These are phyloP conservation scores for Scheffersomyces illinoinensis DNA, from an alignment of 1,139 yeast genomes.

Conservation along the genomic window DNA sequence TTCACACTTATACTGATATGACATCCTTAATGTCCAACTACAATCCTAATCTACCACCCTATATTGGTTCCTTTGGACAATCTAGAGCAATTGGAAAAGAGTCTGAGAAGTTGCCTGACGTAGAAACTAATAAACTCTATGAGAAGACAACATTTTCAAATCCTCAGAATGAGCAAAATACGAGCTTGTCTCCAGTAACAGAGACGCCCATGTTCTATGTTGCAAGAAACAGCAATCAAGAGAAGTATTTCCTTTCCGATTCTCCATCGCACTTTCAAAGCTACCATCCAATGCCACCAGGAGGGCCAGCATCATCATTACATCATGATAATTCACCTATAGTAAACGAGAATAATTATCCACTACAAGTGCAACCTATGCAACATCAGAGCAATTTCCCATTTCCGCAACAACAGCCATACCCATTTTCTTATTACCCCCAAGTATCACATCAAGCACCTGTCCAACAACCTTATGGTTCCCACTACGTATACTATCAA, in stretches of 20 bases:
- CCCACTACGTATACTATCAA: neutral
- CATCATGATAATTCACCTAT: neutral
- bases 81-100: neutral
- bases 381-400: conserved; percentile 2
- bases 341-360: neutral
- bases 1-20: neutral
- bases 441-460: neutral
- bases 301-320: neutral
- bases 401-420: conserved; percentile 5
- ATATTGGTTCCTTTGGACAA: neutral
- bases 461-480: neutral
- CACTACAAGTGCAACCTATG: neutral
- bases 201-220: neutral
- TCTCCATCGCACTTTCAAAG: neutral
- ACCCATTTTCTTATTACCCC: neutral
- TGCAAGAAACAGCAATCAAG: neutral
- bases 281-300: neutral
- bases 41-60: neutral
- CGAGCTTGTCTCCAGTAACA: neutral
- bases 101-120: neutral
- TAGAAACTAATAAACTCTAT: neutral
- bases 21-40: conserved; percentile 1
- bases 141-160: neutral
- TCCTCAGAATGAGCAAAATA: neutral
- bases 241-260: neutral